Conservation (phyloP, 225 moss, liverwort and hornwort species). For the Neckera pumila region DNA sequence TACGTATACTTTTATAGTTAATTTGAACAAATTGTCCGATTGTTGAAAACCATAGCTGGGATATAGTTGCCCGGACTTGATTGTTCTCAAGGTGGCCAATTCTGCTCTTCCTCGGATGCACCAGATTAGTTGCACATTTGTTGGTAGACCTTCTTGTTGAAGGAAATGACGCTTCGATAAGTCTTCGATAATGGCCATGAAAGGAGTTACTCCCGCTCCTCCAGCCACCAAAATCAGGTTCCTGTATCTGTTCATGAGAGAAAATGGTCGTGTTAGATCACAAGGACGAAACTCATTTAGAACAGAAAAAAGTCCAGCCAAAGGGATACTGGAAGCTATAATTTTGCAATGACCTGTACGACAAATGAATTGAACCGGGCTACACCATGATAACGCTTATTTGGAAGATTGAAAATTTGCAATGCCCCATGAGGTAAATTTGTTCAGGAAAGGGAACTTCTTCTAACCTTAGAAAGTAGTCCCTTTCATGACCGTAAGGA, state of each 20-base stretch:
- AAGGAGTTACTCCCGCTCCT: slow-evolving; percentile 31
- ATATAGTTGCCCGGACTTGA: slow-evolving; percentile 2
- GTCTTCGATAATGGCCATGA: slow-evolving; percentile 16
- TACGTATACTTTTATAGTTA: slow-evolving; percentile 9
- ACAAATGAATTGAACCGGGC: background rate
- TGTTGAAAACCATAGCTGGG: background rate
- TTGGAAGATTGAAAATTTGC: background rate
- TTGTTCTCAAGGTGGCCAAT: slow-evolving; percentile 2
- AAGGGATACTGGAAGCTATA: background rate
- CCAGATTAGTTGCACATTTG: slow-evolving; percentile 18
- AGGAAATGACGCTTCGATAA: slow-evolving; percentile 10
- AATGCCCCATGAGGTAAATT: background rate
- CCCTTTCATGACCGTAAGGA: slow-evolving; percentile 33
- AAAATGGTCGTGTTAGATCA: background rate
- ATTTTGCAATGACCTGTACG: background rate
- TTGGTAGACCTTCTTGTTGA: slow-evolving; percentile 12
- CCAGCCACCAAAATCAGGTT: slow-evolving; percentile 35
- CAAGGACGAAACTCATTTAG: background rate
- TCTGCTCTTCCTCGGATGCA: slow-evolving; percentile 18
- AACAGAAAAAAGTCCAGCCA: background rate
- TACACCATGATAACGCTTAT: background rate
- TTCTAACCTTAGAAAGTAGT: slow-evolving; percentile 32
- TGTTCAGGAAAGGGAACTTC: no score
- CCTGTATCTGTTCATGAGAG: slow-evolving; percentile 5
- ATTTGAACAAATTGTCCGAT: background rate